Conservation (phyloP, 306 rosid species). For the Elaeagnus macrophylla region DNA sequence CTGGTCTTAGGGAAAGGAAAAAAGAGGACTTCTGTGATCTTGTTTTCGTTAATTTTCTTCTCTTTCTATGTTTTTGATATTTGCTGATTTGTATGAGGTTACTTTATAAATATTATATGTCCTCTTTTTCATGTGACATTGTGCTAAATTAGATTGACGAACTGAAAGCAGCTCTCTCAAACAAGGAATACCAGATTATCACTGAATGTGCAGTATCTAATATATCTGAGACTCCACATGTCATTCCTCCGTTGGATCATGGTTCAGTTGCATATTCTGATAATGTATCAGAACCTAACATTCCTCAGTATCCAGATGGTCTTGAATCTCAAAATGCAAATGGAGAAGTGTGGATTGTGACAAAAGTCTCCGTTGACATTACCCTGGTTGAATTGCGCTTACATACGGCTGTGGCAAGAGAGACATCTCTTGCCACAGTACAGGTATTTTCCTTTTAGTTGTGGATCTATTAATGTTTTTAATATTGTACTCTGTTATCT, state of each 20-base stretch:
- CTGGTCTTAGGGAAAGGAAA: background rate
- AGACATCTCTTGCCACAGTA: conserved; percentile 77
- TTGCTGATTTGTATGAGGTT: background rate
- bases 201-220: conserved; percentile 84
- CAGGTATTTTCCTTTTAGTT: conserved; percentile 43
- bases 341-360: conserved; percentile 38
- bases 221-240: conserved; percentile 66
- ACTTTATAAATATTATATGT: background rate
- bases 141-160: conserved; percentile 48
- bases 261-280: conserved; percentile 24
- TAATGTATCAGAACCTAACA: conserved; percentile 30
- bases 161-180: conserved; percentile 86
- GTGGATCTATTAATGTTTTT: background rate
- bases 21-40: background rate
- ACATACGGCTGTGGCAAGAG: conserved; percentile 57
- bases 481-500: background rate
- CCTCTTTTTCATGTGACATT: background rate
- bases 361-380: conserved; percentile 55
- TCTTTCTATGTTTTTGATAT: background rate
- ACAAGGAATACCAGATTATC: conserved; percentile 78
- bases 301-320: conserved; percentile 27
- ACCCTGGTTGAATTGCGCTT: conserved; percentile 73
- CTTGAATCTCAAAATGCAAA: conserved; percentile 31
- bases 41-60: background rate
- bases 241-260: conserved; percentile 50